Percentiles rank a stretch among this genome's conserved stretches.
Evolutionary conservation across 306 rosid species (phyloP).

Genomic region (Vigna mungo): DNA sequence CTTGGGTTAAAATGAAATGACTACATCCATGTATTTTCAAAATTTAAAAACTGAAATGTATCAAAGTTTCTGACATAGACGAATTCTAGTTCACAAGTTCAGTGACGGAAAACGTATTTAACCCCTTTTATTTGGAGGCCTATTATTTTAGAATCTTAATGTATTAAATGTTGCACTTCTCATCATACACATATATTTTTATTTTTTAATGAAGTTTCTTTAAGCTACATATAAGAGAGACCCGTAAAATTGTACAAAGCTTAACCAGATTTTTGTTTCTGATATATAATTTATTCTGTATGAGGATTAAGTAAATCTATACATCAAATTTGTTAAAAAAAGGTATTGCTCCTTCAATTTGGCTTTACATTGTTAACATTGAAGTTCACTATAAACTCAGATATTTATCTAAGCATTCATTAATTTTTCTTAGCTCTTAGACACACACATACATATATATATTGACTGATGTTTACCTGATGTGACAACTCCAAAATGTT

Average conservation of each 20-base stretch:
- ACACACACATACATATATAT: background rate
- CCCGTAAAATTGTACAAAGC: background rate
- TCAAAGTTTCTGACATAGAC: no score
- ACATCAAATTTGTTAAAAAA: background rate
- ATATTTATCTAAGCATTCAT: background rate
- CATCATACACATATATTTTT: background rate
- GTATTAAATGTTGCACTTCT: background rate
- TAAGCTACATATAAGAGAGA: background rate
- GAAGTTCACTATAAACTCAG: slow-evolving; percentile 21
- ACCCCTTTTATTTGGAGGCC: no score
- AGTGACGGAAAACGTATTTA: no score
- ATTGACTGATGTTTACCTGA: slow-evolving; percentile 49
- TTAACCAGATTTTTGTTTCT: background rate
- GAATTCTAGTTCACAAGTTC: no score
- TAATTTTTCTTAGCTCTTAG: background rate
- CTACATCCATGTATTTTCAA: no score
- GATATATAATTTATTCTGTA: background rate
- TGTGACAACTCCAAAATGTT: slow-evolving; percentile 68
- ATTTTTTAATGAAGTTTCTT: no score
- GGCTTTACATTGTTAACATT: slow-evolving; percentile 5
- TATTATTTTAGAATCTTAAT: background rate
- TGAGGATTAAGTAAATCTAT: background rate
- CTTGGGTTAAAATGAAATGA: no score
- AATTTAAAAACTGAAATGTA: no score
- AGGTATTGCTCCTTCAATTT: background rate